Percentiles rank a stretch among this genome's conserved stretches.
phyloP scores from a whole-genome alignment of 768 basidiomycete genomes.

The Tylopilus sp. region DNA sequence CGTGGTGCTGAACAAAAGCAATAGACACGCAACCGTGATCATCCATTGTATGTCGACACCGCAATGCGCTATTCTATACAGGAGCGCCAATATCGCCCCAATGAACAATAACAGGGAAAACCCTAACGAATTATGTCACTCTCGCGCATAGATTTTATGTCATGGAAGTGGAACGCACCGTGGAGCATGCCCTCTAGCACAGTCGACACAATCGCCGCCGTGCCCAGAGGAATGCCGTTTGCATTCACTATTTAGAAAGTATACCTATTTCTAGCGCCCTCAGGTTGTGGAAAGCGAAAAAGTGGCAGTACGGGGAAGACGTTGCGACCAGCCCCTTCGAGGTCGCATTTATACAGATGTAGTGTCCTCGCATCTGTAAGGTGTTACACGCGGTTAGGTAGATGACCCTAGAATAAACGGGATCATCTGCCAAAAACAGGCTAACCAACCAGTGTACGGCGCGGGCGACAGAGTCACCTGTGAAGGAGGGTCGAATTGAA shows the following conservation, averaged over 20 bases:
- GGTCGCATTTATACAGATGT: no score
- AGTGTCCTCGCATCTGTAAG: no score
- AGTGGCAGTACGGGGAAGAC: no score
- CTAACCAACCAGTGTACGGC: neutral
- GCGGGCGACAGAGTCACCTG: neutral
- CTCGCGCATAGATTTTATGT: no score
- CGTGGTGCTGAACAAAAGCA: slow-evolving; percentile 2
- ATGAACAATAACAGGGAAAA: slow-evolving; percentile 31
- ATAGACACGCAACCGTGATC: slow-evolving; percentile 16
- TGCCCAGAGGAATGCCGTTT: no score
- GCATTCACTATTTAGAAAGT: no score
- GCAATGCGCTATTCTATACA: slow-evolving; percentile 1
- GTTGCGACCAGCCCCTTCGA: no score
- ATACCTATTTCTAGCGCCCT: no score
- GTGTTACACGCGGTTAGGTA: neutral
- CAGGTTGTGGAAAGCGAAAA: no score
- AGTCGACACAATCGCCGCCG: no score
- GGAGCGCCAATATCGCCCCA: slow-evolving; percentile 22
- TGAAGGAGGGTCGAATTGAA: neutral
- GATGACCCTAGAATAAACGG: neutral
- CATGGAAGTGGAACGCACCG: no score
- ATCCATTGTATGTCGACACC: slow-evolving; percentile 10
- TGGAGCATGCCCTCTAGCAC: no score
- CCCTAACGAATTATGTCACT: slow-evolving; percentile 12
- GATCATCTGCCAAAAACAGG: neutral